phyloP scores from a whole-genome alignment of 148 eudicot genomes.

The Vaccinium vitisidaea region DNA sequence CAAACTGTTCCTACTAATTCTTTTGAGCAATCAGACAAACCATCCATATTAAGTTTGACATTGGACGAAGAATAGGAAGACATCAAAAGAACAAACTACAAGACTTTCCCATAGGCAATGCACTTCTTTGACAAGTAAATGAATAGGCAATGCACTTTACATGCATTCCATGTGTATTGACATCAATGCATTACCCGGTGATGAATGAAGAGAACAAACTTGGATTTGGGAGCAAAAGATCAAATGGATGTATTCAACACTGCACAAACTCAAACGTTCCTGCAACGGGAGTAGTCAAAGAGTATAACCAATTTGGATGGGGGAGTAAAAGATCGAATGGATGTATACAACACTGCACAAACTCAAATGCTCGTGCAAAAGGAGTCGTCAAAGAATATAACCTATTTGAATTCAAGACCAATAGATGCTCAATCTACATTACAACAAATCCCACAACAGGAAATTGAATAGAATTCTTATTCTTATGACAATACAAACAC shows the following conservation, averaged over 20 bases:
- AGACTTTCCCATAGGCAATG: not conserved
- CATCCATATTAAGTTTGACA: not conserved
- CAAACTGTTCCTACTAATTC: not conserved
- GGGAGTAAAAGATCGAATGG: not conserved
- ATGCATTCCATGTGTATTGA: not conserved
- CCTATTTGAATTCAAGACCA: slow-evolving; percentile 1
- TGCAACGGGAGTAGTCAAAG: not conserved
- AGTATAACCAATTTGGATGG: slow-evolving; percentile 11
- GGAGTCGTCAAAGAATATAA: slow-evolving; percentile 6
- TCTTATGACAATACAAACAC: slow-evolving; percentile 14
- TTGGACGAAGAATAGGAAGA: not conserved
- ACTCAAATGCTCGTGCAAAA: not conserved
- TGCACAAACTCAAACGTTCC: not conserved
- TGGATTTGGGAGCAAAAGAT: not conserved
- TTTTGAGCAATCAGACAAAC: not conserved
- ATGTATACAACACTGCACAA: slow-evolving; percentile 21
- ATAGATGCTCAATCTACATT: slow-evolving; percentile 15
- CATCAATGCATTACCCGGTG: not conserved
- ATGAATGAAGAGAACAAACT: not conserved
- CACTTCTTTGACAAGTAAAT: not conserved
- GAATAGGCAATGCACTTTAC: not conserved
- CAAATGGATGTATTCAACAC: not conserved
- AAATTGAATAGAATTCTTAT: slow-evolving; percentile 24
- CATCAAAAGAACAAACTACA: not conserved
- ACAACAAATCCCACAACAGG: slow-evolving; percentile 15